These are phyloP conservation scores for Alternaria sp. DNA, from an alignment of 2,329 filamentous ascomycete species.

Conservation along the genomic window DNA sequence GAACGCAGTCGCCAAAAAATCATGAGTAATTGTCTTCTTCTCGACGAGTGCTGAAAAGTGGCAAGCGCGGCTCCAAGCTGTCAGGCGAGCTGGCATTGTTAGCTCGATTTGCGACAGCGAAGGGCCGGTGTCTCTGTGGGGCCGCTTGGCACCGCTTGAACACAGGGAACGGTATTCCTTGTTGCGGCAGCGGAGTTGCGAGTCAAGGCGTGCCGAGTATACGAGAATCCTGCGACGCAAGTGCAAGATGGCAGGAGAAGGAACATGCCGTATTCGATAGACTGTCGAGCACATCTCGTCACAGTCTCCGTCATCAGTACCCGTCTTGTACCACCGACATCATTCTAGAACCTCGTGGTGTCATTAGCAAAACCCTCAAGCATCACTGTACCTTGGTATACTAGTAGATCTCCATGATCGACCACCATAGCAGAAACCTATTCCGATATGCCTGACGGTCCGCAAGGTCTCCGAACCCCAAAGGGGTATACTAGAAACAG, in stretches of 20 bases:
- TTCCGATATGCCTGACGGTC: neutral
- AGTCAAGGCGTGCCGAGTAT: neutral
- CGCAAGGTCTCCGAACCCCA: neutral
- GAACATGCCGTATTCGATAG: neutral
- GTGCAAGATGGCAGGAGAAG: neutral
- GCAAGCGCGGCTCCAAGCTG: neutral
- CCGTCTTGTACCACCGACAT: neutral
- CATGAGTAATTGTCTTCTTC: neutral
- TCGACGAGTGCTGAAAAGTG: neutral
- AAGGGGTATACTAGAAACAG: neutral
- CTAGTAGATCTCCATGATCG: neutral
- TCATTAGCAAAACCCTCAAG: conserved; percentile 1
- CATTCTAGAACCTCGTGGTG: neutral
- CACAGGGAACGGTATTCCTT: neutral
- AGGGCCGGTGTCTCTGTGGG: neutral
- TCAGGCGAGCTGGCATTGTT: neutral
- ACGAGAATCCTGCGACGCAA: neutral
- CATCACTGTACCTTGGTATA: neutral
- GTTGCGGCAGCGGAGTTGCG: neutral
- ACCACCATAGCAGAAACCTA: neutral
- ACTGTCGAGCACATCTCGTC: neutral
- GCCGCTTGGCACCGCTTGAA: neutral
- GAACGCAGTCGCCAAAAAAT: neutral
- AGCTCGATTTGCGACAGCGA: neutral
- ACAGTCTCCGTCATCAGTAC: neutral